Conservation (phyloP, 192 early-diverging fungal genomes). For the Backusella tarrabulga region DNA sequence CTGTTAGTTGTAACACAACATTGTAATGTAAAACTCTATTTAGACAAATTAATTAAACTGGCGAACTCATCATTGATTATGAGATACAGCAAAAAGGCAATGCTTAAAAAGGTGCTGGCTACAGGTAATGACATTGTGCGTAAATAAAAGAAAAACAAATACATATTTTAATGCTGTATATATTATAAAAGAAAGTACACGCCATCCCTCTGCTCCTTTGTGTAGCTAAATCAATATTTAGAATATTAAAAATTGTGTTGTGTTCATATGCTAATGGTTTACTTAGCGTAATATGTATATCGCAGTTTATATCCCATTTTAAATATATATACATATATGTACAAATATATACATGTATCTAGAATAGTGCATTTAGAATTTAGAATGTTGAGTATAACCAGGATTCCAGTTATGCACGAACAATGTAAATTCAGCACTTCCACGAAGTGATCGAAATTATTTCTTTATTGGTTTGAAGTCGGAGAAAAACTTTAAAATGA, state of each 20-base stretch:
- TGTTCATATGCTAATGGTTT: neutral
- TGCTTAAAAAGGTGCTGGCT: neutral
- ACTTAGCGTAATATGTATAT: neutral
- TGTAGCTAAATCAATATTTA: neutral
- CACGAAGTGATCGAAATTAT: neutral
- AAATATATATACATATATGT: neutral
- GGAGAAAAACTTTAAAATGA: neutral
- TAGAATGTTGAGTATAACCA: neutral
- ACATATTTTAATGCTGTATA: neutral
- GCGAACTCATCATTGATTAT: neutral
- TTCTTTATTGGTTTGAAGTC: neutral
- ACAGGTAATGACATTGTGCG: neutral
- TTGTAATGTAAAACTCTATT: neutral
- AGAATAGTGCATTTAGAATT: neutral
- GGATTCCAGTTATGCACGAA: neutral
- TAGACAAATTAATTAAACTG: neutral
- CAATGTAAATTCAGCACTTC: neutral
- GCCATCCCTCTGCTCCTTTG: neutral
- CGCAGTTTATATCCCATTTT: neutral
- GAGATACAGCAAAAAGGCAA: neutral
- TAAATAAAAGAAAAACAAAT: neutral
- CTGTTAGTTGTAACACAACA: neutral
- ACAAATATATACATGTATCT: no score
- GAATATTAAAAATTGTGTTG: neutral
- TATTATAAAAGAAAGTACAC: no score